Conservation (phyloP, 805 yeast species). For the Nakazawaea holstii region DNA sequence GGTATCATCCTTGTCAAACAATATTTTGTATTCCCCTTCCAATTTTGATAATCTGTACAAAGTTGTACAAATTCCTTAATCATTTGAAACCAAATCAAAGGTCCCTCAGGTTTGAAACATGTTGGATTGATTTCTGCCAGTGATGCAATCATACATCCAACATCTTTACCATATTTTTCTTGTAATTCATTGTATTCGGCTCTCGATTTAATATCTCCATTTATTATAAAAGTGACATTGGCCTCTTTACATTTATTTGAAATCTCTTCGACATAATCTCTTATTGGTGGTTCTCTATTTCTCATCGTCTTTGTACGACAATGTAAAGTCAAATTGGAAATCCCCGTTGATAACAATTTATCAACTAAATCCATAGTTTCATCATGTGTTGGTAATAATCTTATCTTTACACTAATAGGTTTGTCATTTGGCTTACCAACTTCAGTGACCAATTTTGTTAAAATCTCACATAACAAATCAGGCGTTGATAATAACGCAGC, state of each 20-base stretch:
- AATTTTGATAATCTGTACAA: constrained; percentile 55
- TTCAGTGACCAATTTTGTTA: constrained; percentile 61
- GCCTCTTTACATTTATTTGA: constrained; percentile 54
- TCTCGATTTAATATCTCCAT: constrained; percentile 65
- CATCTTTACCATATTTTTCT: constrained; percentile 43
- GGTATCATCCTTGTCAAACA: constrained; percentile 76
- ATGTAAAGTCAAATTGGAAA: constrained; percentile 80
- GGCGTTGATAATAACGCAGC: constrained; percentile 87
- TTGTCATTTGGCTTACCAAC: constrained; percentile 75
- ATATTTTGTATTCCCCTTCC: constrained; percentile 72
- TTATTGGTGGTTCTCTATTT: constrained; percentile 74
- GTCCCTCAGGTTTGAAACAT: constrained; percentile 46
- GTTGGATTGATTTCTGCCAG: constrained; percentile 86
- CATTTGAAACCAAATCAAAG: constrained; percentile 48
- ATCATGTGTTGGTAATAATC: constrained; percentile 62
- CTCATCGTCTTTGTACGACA: constrained; percentile 90
- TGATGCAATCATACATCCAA: constrained; percentile 95
- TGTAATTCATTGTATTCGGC: constrained; percentile 50
- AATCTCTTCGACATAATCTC: constrained; percentile 62
- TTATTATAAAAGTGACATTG: constrained; percentile 70
- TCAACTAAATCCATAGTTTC: constrained; percentile 56
- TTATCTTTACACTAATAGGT: constrained; percentile 87
- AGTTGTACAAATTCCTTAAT: constrained; percentile 50
- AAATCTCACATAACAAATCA: constrained; percentile 65
- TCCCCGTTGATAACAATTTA: constrained; percentile 68